Evolutionary conservation across 257 asterid genomes (phyloP).

Genomic region (Nicotiana paniculata): DNA sequence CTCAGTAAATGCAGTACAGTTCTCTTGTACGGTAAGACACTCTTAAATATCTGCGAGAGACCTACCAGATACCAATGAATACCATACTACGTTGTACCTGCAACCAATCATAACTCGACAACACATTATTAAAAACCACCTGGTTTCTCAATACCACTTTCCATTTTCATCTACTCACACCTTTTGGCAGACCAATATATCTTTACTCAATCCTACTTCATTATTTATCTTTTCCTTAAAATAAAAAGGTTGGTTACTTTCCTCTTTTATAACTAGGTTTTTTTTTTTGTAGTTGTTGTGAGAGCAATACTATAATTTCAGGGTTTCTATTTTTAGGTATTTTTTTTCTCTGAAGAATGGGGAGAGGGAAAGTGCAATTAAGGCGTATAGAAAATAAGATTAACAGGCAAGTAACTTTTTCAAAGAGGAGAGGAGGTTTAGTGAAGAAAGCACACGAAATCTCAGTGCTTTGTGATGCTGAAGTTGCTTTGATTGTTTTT

Average conservation of each 20-base stretch:
- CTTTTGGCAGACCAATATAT: neutral
- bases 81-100: neutral
- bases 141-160: neutral
- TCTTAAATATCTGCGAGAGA: constrained; percentile 12
- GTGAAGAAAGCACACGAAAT: constrained; percentile 82
- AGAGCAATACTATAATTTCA: constrained; percentile 14
- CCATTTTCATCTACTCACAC: neutral
- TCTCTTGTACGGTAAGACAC: constrained; percentile 21
- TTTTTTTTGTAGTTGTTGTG: neutral
- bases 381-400: constrained; percentile 82
- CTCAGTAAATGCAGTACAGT: neutral
- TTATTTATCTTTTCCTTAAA: neutral
- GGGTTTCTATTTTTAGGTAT: constrained; percentile 44
- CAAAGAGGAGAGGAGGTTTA: constrained; percentile 72
- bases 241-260: neutral
- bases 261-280: neutral
- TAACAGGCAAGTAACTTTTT: constrained; percentile 76
- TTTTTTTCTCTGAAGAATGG: constrained; percentile 31
- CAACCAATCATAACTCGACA: constrained; percentile 27
- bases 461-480: constrained; percentile 81
- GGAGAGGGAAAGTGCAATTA: constrained; percentile 79
- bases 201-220: neutral
- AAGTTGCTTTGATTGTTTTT: constrained; percentile 68
- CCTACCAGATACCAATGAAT: constrained; percentile 3
- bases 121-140: constrained; percentile 20